A percentile compares a stretch with the other conserved stretches of the same genome.
These are phyloP conservation scores for Spirogloea muscicola DNA, from an alignment of 139 green algal genomes.

Conservation along the genomic window DNA sequence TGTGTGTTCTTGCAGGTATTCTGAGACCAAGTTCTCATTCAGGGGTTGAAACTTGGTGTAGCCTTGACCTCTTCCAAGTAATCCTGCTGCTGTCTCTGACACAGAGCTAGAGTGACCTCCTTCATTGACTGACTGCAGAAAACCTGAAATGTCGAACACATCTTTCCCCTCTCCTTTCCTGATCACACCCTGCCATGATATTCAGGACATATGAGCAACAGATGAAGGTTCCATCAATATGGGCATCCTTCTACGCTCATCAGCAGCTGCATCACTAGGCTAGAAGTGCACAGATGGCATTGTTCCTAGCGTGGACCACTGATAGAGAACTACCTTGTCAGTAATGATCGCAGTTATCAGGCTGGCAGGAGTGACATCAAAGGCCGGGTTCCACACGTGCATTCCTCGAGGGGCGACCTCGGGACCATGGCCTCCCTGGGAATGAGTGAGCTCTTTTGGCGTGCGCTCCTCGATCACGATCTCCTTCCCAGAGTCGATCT, in stretches of 20 bases:
- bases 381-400: conserved; percentile 86
- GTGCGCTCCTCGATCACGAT: conserved; percentile 73
- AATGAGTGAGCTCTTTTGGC: conserved; percentile 66
- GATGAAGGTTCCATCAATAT: too few relatives aligned
- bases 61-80: too few relatives aligned
- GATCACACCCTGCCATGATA: conserved; percentile 67
- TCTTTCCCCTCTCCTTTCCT: conserved; percentile 44
- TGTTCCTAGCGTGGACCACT: too few relatives aligned
- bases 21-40: background rate
- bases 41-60: background rate
- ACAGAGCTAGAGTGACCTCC: background rate
- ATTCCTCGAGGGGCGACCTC: conserved; percentile 68
- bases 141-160: conserved; percentile 59
- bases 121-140: conserved; percentile 40
- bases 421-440: background rate
- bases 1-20: background rate
- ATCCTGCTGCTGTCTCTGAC: background rate
- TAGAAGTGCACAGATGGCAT: too few relatives aligned
- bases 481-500: conserved; percentile 53
- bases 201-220: too few relatives aligned
- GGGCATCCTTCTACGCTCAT: too few relatives aligned
- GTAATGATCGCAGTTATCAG: conserved; percentile 92
- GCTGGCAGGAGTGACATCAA: conserved; percentile 81
- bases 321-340: conserved; percentile 55
- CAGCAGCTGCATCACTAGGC: too few relatives aligned